phyloP scores from a whole-genome alignment of 2,329 filamentous ascomycete species.

The Aquanectria penicillioides region DNA sequence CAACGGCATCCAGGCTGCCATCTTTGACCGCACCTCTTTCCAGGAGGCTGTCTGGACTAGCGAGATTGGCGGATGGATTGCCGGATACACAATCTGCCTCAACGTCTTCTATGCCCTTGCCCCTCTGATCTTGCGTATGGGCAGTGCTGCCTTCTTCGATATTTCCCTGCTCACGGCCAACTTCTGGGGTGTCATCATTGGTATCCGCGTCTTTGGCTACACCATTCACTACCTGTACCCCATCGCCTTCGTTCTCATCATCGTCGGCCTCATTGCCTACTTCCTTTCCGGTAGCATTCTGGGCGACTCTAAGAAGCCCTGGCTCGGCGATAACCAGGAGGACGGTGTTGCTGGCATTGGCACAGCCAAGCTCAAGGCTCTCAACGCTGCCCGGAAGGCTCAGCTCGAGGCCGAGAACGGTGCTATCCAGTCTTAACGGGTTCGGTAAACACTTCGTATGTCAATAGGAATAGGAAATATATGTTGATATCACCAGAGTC shows the following conservation, averaged over 20 bases:
- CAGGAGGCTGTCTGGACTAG: conserved; percentile 70
- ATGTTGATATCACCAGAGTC: no score
- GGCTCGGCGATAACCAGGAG: conserved; percentile 90
- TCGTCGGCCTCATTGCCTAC: conserved; percentile 86
- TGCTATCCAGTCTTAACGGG: background rate
- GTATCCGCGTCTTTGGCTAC: conserved; percentile 84
- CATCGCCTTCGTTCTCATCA: conserved; percentile 92
- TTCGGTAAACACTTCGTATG: background rate
- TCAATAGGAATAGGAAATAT: no score
- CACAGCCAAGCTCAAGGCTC: conserved; percentile 82
- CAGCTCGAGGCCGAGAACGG: conserved; percentile 45
- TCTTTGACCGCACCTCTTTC: conserved; percentile 87
- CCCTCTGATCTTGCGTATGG: conserved; percentile 88
- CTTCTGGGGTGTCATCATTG: conserved; percentile 97
- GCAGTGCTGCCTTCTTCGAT: conserved; percentile 94
- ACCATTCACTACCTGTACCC: conserved; percentile 91
- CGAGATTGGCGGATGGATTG: conserved; percentile 80
- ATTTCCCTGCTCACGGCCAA: conserved; percentile 93
- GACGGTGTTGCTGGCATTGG: conserved; percentile 81
- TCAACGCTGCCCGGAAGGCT: conserved; percentile 63
- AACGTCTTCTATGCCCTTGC: conserved; percentile 88
- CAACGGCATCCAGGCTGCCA: conserved; percentile 89
- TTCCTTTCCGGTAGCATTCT: conserved; percentile 85
- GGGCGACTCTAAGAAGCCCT: conserved; percentile 93
- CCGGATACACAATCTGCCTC: conserved; percentile 89